Evolutionary conservation across 441 rosid genomes (phyloP), one percentile per base, ranked within the genome.

Genomic region (Eutrema salsugineum): DNA sequence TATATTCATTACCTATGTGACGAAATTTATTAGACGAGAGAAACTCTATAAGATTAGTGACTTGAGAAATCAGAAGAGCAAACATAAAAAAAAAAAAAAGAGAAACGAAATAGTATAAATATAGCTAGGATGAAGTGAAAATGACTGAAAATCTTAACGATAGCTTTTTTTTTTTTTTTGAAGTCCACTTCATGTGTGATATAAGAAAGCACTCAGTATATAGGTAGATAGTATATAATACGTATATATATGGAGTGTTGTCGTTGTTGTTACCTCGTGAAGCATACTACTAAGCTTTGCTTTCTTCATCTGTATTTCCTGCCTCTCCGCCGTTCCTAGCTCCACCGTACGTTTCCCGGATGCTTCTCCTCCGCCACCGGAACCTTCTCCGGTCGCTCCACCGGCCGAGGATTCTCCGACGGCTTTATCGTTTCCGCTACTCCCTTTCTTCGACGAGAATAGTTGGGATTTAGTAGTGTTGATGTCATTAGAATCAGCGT

Each of bases 301-400:
- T 82, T 94, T 94, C 85, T 87, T 94, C 97, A 90, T 90, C 89
- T 94, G 99, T 88, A 91, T 84, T 66, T 94, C 99, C 71, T 94
- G 99, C 57, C 96, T 90, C 84, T 94, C 99, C 3, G 90, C 93
- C 14, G 93, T 89, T 38, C 84, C 76, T 19, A 90, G 84, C 72
- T 94, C 97, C 12, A 82, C 76, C 6, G 81, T 76, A 14, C 82
- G 80, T 77, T 84, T 91, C 19, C 87, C 85, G 7, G 75, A 71
- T 2, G 73, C 73, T 24, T 82, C 91, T 16, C 75, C 88, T 5
- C 83, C 83, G 11, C 78, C 83, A 24, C 70, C 82, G 0, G 87
- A 79, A 36, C 81, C 93, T 9, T 84, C 96, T 68, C 84, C 91
- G 8, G 72, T 60, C 4, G 22, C 49, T 0, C 44, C 75, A 2